phyloP scores from a whole-genome alignment of 2,329 filamentous ascomycete species.

The Colletotrichum horii region DNA sequence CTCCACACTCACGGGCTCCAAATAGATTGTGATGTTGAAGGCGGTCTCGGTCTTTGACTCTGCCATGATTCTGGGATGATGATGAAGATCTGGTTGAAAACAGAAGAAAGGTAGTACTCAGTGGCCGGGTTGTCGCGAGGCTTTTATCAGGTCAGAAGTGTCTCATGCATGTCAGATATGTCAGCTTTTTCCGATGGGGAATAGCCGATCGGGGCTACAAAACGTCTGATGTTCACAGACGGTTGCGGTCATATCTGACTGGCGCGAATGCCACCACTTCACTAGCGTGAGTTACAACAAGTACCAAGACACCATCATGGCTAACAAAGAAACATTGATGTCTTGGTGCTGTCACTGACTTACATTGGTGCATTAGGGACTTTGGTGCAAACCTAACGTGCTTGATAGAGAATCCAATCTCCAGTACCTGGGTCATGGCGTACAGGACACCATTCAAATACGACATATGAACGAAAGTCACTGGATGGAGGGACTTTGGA shows the following conservation, averaged over 20 bases:
- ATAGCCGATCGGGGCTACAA: not conserved
- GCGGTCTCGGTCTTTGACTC: not conserved
- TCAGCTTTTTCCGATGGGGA: not conserved
- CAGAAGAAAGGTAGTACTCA: not conserved
- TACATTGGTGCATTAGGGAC: not conserved
- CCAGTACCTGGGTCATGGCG: not conserved
- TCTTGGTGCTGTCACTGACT: fast-evolving
- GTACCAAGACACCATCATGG: not conserved
- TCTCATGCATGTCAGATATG: not conserved
- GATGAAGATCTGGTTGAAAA: not conserved
- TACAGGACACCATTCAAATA: not conserved
- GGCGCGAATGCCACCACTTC: too few relatives aligned
- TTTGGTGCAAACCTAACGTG: not conserved
- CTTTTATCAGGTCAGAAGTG: not conserved
- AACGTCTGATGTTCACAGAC: not conserved
- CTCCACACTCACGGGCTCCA: not conserved
- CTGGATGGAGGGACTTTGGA: not conserved
- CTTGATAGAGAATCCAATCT: not conserved
- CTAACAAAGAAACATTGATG: not conserved
- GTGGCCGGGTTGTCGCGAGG: not conserved
- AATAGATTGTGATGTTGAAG: not conserved
- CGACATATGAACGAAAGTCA: not conserved
- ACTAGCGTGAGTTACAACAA: too few relatives aligned
- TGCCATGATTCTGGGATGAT: not conserved
- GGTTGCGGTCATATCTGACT: not conserved